Evolutionary conservation across 257 asterid species (phyloP).

Genomic region (Solanum peruvianum): DNA sequence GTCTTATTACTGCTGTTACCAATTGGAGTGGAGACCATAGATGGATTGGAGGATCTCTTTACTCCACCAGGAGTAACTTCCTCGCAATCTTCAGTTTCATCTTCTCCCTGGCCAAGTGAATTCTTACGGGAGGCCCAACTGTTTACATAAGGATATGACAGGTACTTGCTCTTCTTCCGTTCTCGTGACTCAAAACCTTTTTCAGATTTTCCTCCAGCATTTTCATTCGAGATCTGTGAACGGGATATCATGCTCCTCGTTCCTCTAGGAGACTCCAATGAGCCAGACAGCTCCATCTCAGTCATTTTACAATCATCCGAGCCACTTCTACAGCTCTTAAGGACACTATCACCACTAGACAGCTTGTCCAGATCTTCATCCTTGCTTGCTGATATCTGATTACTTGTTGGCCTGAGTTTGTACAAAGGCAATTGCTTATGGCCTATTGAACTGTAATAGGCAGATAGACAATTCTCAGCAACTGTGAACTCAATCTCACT

Average conservation of each 20-base stretch:
- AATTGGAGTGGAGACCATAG: conserved; percentile 3
- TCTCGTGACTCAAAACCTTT: conserved; percentile 37
- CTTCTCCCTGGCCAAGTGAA: conserved; percentile 14
- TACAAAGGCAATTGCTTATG: conserved; percentile 55
- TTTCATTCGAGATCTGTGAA: not conserved
- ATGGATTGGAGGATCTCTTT: not conserved
- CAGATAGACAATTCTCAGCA: conserved; percentile 36
- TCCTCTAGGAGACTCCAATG: not conserved
- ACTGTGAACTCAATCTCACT: conserved; percentile 31
- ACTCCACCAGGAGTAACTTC: conserved; percentile 5
- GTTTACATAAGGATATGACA: conserved; percentile 63
- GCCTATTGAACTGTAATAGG: conserved; percentile 57
- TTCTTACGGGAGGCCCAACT: conserved; percentile 1
- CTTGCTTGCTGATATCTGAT: not conserved
- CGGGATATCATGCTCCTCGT: not conserved
- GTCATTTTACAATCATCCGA: conserved; percentile 7
- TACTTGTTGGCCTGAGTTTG: conserved; percentile 26
- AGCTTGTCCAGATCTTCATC: conserved; percentile 2
- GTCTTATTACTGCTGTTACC: conserved; percentile 3
- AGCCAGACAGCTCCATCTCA: not conserved
- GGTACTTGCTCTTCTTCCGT: conserved; percentile 76
- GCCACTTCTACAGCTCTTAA: not conserved
- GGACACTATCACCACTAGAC: not conserved
- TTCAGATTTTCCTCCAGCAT: conserved; percentile 6
- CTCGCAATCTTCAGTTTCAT: conserved; percentile 14